phyloP scores from a whole-genome alignment of 352 stramenopile species.

The Phytophthora fragariae region DNA sequence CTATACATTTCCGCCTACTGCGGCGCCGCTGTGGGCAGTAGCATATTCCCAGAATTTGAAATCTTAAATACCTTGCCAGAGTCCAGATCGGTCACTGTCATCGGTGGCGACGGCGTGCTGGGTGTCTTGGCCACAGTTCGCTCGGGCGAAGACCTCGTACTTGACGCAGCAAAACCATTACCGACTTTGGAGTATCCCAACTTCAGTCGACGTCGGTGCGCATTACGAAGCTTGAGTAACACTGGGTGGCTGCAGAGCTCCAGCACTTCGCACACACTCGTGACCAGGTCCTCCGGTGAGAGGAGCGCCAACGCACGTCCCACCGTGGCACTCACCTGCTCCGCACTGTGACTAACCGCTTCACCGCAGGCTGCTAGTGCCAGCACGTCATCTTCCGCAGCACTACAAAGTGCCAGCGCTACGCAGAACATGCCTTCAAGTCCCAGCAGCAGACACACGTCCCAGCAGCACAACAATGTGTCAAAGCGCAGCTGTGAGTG shows the following conservation, averaged over 20 bases:
- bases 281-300: slow-evolving; percentile 65
- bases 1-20: slow-evolving; percentile 17
- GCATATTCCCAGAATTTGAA: slow-evolving; percentile 66
- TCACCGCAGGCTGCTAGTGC: slow-evolving; percentile 36
- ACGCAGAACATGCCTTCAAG: slow-evolving; percentile 86
- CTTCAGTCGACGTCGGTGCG: slow-evolving; percentile 69
- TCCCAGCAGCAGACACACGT: slow-evolving; percentile 81
- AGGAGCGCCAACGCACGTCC: slow-evolving; percentile 59
- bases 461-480: slow-evolving; percentile 81
- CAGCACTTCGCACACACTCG: slow-evolving; percentile 84
- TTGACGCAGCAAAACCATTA: slow-evolving; percentile 26
- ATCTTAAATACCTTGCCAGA: slow-evolving; percentile 79
- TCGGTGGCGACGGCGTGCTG: slow-evolving; percentile 24
- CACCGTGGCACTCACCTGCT: slow-evolving; percentile 74
- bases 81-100: slow-evolving; percentile 77
- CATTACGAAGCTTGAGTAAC: slow-evolving; percentile 80
- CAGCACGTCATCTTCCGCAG: slow-evolving; percentile 65
- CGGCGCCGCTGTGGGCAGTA: slow-evolving; percentile 40
- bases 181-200: slow-evolving; percentile 49
- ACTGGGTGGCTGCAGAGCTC: slow-evolving; percentile 80
- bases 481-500: slow-evolving; percentile 78
- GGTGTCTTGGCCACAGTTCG: slow-evolving; percentile 13
- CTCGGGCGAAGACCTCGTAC: slow-evolving; percentile 8
- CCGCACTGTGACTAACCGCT: slow-evolving; percentile 49
- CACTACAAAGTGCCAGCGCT: slow-evolving; percentile 71